These are phyloP conservation scores for Macrocybe gigantea DNA, from an alignment of 768 basidiomycete species.

Conservation along the genomic window DNA sequence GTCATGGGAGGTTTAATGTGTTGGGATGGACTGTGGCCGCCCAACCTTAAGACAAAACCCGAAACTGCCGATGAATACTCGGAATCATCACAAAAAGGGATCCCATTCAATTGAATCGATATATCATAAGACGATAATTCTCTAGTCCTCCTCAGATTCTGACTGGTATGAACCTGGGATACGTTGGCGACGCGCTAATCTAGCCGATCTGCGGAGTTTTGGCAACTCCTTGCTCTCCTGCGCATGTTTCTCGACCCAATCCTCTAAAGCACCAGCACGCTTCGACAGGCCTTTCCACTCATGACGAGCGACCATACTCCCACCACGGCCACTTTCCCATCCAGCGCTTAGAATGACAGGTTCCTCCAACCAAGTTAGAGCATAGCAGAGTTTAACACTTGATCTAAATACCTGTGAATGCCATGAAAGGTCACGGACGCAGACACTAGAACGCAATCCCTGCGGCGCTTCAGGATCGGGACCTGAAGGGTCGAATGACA, in stretches of 20 bases:
- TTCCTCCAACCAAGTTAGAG: constrained; percentile 37
- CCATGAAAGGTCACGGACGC: constrained; percentile 96
- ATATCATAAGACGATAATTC: too few relatives aligned
- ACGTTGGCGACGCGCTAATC: constrained; percentile 9
- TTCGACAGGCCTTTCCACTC: constrained; percentile 94
- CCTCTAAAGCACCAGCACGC: constrained; percentile 59
- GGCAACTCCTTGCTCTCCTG: constrained; percentile 15
- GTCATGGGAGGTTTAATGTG: constrained; percentile 12
- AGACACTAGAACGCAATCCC: constrained; percentile 31
- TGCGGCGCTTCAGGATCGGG: constrained; percentile 33
- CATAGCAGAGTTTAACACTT: not conserved
- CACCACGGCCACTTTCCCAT: constrained; percentile 65
- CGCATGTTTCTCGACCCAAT: constrained; percentile 58
- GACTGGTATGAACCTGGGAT: constrained; percentile 17
- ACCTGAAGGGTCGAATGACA: constrained; percentile 68
- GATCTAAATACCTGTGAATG: constrained; percentile 60
- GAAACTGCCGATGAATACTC: too few relatives aligned
- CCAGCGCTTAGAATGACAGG: constrained; percentile 89
- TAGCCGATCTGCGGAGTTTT: constrained; percentile 18
- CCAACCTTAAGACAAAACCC: too few relatives aligned
- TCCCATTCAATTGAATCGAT: too few relatives aligned
- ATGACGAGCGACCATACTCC: constrained; percentile 83
- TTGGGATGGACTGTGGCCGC: too few relatives aligned
- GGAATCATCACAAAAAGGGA: too few relatives aligned
- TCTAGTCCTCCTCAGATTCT: constrained; percentile 1